These are phyloP conservation scores for Cyclostephanos invisitatus DNA, from an alignment of 108 stramenopile genomes.

Conservation along the genomic window DNA sequence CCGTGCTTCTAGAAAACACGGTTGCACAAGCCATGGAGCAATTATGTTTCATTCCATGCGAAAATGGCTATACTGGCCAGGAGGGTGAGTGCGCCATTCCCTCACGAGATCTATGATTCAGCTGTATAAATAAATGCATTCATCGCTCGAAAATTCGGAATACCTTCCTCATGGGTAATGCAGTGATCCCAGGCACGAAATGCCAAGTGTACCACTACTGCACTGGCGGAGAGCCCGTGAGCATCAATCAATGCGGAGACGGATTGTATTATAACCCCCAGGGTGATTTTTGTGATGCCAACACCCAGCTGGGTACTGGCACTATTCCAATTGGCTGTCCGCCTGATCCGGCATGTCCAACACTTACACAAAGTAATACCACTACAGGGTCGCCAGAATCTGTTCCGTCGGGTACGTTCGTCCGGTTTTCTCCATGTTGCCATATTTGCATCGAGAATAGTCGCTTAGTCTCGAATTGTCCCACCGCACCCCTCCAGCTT, in stretches of 20 bases:
- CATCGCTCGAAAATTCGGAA: neutral
- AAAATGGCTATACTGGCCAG: neutral
- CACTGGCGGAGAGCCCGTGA: neutral
- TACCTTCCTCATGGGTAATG: neutral
- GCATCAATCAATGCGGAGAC: neutral
- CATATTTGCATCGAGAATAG: too few relatives aligned
- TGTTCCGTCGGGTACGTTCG: constrained; percentile 1
- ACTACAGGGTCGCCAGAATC: neutral
- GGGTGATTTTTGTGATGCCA: neutral
- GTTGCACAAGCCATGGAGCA: constrained; percentile 8
- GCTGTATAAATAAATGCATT: neutral
- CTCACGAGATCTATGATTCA: neutral
- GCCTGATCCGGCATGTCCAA: neutral
- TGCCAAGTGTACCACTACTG: neutral
- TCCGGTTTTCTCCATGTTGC: neutral
- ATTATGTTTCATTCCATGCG: neutral
- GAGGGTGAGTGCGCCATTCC: neutral
- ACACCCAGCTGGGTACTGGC: neutral
- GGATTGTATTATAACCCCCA: neutral
- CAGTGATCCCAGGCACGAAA: constrained; percentile 1
- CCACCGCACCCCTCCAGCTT: too few relatives aligned
- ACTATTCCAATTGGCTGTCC: neutral
- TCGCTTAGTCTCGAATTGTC: too few relatives aligned
- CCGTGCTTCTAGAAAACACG: neutral
- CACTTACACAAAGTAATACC: neutral